Evolutionary conservation across 2,329 filamentous ascomycete species (phyloP), one percentile per base, ranked within the genome.

Genomic region (Phyllosticta paracitricarpa): DNA sequence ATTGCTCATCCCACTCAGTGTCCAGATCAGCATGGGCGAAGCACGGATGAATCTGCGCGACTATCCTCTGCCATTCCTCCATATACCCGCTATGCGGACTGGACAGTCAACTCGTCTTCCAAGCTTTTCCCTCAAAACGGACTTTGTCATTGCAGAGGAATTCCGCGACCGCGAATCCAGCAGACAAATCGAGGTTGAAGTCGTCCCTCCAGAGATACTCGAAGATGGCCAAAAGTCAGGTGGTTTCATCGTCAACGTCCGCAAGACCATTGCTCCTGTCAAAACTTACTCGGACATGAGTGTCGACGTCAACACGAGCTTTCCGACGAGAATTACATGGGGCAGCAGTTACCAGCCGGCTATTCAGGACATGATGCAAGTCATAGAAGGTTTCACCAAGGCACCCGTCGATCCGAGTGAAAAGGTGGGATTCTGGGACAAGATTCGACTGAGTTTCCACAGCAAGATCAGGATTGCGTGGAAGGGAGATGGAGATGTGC

Each of bases 331-430:
- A 54, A 93, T 99, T 59, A 97, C 93, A 0, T 99, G 94, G 95
- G 92, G 92, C 7, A 92, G 94, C 54, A 96, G 92, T 2, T 99
- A 97, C 70, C 95, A 99, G 70, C 94, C 95, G 28, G 93, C 93
- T 1, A 93, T 99, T 56, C 94, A 99, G 73, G 95, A 99, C 70
- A 96, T 97, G 89, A 99, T 99, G 94, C 97, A 97, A 83, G 92
- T 92, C 26, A 89, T 99, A 64, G 94, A 99, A 75, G 93, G 89
- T 2, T 97, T 99, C 72, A 97, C 93, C 0, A 99, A 99, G 71
- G 91, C 93, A 7, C 92, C 93, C 65, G 81, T 97, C 28, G 95
- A 99, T 72, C 88, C 89, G 1, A 97, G 94, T 0, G 95, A 99
- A 65, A 83, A 89, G 61, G 91, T 96, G 55, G 94, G 94, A 2